Conservation (phyloP, 768 basidiomycete genomes). For the Panaeolus cyanescens region DNA sequence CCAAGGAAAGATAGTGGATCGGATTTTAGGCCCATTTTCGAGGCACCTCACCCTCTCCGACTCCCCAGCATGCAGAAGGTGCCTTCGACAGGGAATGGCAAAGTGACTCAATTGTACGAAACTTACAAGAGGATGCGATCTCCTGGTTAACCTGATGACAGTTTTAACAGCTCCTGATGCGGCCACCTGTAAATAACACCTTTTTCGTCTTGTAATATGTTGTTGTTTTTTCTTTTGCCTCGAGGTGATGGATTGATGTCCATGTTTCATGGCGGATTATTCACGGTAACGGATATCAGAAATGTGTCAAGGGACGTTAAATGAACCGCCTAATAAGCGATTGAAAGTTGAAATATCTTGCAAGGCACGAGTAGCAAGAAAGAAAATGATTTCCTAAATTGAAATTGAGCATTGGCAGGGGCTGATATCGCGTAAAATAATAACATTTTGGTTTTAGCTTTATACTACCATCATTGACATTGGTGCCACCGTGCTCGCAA, state of each 20-base stretch:
- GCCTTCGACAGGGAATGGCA: constrained; percentile 10
- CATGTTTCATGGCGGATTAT: too few species aligned
- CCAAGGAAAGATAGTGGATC: constrained; percentile 23
- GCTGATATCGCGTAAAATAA: neutral
- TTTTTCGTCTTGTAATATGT: too few species aligned
- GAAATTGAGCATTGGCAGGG: neutral
- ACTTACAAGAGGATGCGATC: constrained; percentile 38
- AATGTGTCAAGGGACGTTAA: neutral
- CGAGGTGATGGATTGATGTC: neutral
- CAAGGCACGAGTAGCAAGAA: neutral
- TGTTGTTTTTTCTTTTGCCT: neutral
- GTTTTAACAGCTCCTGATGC: neutral
- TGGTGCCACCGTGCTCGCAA: neutral
- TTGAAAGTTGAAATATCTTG: too few species aligned
- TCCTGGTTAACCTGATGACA: constrained; percentile 17
- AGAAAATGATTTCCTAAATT: neutral
- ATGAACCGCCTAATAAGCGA: too few species aligned
- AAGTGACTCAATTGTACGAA: constrained; percentile 31
- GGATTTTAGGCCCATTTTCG: constrained; percentile 22
- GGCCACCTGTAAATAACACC: neutral
- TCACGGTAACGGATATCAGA: too few species aligned
- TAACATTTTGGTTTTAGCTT: neutral
- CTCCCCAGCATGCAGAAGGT: constrained; percentile 25
- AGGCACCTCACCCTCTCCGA: constrained; percentile 23
- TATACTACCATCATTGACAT: neutral